Evolutionary conservation across 2,329 filamentous ascomycete genomes (phyloP).

Genomic region (Colletotrichum chrysophilum): DNA sequence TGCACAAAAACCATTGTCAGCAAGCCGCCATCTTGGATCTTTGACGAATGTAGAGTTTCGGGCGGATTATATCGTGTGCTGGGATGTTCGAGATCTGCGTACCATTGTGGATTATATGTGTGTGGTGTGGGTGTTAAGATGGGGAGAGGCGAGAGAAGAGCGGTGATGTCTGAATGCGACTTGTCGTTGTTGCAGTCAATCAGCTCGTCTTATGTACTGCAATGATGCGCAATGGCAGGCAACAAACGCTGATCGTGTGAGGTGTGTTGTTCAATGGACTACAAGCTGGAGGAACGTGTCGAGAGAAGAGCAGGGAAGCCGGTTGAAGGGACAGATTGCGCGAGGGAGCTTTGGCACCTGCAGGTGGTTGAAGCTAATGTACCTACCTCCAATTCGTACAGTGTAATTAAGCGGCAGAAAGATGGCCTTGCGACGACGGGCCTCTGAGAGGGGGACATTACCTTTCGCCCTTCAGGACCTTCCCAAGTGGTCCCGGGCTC

Average conservation of each 20-base stretch:
- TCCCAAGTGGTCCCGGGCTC: not conserved
- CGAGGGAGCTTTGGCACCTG: not conserved
- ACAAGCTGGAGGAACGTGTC: constrained; percentile 1
- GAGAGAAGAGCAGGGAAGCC: constrained; percentile 21
- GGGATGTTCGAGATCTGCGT: not conserved
- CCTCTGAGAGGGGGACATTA: not conserved
- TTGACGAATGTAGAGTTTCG: not conserved
- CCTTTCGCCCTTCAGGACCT: constrained; percentile 6
- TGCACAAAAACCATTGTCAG: constrained; percentile 36
- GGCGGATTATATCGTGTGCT: not conserved
- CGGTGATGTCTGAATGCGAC: not conserved
- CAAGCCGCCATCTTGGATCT: not conserved
- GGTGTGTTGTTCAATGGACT: not conserved
- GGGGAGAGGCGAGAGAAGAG: not conserved
- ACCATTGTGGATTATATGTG: constrained; percentile 24
- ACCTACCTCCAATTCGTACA: not conserved
- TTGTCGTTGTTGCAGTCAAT: not conserved
- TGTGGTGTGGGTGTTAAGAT: not conserved
- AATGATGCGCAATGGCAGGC: not conserved
- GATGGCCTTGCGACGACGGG: not conserved
- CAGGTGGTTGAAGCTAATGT: not conserved
- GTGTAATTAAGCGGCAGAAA: not conserved
- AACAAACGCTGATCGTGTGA: not conserved
- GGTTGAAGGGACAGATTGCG: constrained; percentile 23
- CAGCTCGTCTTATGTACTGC: not conserved